Percentiles rank a stretch among this genome's conserved stretches.
These are phyloP conservation scores for Suillus americanus DNA, from an alignment of 768 basidiomycete genomes.

Conservation along the genomic window DNA sequence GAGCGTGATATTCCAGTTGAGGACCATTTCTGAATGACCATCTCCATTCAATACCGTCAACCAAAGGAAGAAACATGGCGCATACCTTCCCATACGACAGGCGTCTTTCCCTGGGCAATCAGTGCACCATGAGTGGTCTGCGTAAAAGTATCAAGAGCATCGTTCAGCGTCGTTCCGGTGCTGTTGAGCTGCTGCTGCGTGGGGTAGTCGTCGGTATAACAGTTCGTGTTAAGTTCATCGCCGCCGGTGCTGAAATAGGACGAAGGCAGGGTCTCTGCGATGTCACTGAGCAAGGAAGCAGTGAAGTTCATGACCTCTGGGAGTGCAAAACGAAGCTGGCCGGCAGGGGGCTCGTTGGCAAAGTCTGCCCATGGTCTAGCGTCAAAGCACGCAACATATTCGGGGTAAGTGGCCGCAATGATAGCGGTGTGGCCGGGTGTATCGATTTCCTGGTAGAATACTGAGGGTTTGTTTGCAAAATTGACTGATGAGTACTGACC, in stretches of 20 bases:
- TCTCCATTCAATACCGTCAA: neutral
- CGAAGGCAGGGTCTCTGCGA: conserved; percentile 50
- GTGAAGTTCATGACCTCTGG: conserved; percentile 55
- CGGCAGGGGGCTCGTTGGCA: conserved; percentile 69
- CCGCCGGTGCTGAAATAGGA: conserved; percentile 72
- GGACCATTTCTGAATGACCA: conserved; percentile 55
- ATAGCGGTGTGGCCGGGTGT: conserved; percentile 74
- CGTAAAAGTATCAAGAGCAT: conserved; percentile 41
- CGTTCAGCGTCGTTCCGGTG: conserved; percentile 37
- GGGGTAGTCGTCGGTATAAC: conserved; percentile 59
- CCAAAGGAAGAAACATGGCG: neutral
- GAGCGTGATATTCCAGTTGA: conserved; percentile 50
- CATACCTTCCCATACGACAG: conserved; percentile 47
- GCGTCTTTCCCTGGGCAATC: conserved; percentile 40
- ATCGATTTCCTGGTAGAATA: conserved; percentile 58
- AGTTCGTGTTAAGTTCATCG: conserved; percentile 67
- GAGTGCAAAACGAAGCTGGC: conserved; percentile 70
- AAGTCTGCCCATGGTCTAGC: conserved; percentile 54
- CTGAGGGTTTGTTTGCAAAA: neutral
- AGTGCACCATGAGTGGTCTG: conserved; percentile 34
- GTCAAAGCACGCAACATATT: conserved; percentile 61
- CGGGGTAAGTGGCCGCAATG: conserved; percentile 62
- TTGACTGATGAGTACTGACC: conserved; percentile 17
- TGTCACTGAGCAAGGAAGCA: conserved; percentile 44
- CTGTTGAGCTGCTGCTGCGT: conserved; percentile 50